Conservation (phyloP, 345 rosid species). For the Brassica juncea region DNA sequence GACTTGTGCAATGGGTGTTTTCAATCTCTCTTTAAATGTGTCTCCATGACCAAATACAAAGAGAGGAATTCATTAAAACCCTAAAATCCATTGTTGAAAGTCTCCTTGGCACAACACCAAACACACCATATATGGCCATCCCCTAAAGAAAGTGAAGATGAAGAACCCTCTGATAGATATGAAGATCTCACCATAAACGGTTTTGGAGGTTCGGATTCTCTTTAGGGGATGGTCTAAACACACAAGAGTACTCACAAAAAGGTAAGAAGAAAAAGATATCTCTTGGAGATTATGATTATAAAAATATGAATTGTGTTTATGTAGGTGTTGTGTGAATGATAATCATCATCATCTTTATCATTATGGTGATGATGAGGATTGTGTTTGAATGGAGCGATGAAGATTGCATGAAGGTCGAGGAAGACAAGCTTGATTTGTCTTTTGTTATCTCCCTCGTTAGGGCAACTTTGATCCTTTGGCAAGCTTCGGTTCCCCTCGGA, state of each 20-base stretch:
- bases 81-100: conserved; percentile 32
- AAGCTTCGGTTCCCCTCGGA: conserved; percentile 52
- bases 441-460: conserved; percentile 41
- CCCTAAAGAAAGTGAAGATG: conserved; percentile 26
- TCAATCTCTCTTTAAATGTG: conserved; percentile 29
- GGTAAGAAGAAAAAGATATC: conserved; percentile 20
- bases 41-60: conserved; percentile 42
- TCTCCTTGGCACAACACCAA: conserved; percentile 41
- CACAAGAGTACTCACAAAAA: conserved; percentile 23
- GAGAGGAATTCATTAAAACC: conserved; percentile 34
- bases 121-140: conserved; percentile 33
- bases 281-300: background rate
- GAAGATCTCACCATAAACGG: conserved; percentile 35
- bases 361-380: conserved; percentile 32
- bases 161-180: conserved; percentile 21
- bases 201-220: conserved; percentile 24
- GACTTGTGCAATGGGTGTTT: conserved; percentile 24
- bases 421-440: conserved; percentile 37
- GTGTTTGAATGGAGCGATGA: conserved; percentile 46
- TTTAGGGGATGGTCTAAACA: conserved; percentile 33
- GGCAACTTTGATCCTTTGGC: conserved; percentile 52
- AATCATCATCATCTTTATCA: conserved; percentile 8
- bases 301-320: conserved; percentile 18
- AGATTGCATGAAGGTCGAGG: conserved; percentile 47
- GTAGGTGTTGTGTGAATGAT: conserved; percentile 34